Conservation (phyloP, 163 green algal genomes). For the Chloroidium sp. region DNA sequence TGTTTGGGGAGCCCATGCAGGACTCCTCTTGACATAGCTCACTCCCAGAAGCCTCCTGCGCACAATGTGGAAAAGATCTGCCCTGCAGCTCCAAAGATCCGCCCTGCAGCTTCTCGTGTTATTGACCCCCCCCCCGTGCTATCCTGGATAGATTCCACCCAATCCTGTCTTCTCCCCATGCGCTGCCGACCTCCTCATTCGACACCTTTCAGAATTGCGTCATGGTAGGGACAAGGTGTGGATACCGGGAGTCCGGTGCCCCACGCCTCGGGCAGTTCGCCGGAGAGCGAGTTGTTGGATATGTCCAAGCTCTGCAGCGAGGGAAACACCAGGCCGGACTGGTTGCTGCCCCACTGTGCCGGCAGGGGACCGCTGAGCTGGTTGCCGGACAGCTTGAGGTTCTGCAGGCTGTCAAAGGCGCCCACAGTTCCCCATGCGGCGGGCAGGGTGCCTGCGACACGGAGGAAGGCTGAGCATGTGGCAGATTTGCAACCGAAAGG, state of each 20-base stretch:
- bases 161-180: neutral
- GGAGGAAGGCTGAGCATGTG: too few species aligned
- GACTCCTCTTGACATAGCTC: too few species aligned
- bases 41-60: neutral
- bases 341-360: slow-evolving; percentile 9
- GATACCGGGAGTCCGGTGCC: slow-evolving; percentile 3
- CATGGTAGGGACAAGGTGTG: too few species aligned
- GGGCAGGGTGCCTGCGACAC: slow-evolving; percentile 14
- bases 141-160: neutral
- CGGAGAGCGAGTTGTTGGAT: slow-evolving; percentile 22
- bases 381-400: slow-evolving; percentile 15
- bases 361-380: slow-evolving; percentile 18
- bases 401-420: slow-evolving; percentile 11
- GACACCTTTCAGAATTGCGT: neutral
- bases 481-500: too few species aligned
- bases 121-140: too few species aligned
- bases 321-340: neutral
- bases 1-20: too few species aligned
- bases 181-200: neutral
- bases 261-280: slow-evolving; percentile 31
- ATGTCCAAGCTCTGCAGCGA: slow-evolving; percentile 11
- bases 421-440: slow-evolving; percentile 7
- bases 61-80: too few species aligned
- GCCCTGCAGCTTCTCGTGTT: too few species aligned
- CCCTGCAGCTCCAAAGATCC: neutral